Conservation (phyloP, 2,329 filamentous ascomycete species). For the Cercospora zeae-maydis region DNA sequence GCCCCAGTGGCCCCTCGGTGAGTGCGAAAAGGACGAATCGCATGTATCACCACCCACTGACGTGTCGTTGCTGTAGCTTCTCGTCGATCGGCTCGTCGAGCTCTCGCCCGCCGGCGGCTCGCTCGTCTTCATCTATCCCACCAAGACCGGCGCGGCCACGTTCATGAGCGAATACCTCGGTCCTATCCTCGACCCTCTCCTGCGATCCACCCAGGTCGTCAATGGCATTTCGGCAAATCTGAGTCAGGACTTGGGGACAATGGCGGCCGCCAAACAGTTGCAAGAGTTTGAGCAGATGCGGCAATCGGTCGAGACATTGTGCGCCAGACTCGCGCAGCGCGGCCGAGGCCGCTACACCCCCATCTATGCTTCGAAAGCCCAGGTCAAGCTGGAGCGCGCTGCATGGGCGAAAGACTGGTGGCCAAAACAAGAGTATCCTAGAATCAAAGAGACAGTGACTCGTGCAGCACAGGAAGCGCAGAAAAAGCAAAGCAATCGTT, state of each 20-base stretch:
- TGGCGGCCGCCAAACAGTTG: conserved; percentile 53
- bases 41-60: not conserved
- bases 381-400: conserved; percentile 49
- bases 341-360: conserved; percentile 20
- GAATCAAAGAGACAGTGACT: conserved; percentile 52
- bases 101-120: conserved; percentile 55
- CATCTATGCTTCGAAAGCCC: conserved; percentile 50
- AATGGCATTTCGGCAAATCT: conserved; percentile 58
- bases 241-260: conserved; percentile 51
- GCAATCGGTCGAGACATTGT: conserved; percentile 26
- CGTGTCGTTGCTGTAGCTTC: conserved; percentile 33
- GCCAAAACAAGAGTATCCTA: conserved; percentile 60
- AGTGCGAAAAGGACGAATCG: not conserved
- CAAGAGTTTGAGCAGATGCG: conserved; percentile 49
- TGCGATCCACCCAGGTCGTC: conserved; percentile 57
- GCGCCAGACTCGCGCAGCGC: conserved; percentile 27
- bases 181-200: conserved; percentile 58
- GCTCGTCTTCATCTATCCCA: conserved; percentile 63
- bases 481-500: conserved; percentile 37
- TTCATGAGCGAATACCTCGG: conserved; percentile 60
- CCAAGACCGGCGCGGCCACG: conserved; percentile 53
- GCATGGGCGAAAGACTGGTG: conserved; percentile 61
- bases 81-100: conserved; percentile 60
- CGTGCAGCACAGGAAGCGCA: conserved; percentile 45
- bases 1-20: conserved; percentile 49